These are phyloP conservation scores for Colletotrichum magnum DNA, from an alignment of 2,329 filamentous ascomycete species.

Conservation along the genomic window DNA sequence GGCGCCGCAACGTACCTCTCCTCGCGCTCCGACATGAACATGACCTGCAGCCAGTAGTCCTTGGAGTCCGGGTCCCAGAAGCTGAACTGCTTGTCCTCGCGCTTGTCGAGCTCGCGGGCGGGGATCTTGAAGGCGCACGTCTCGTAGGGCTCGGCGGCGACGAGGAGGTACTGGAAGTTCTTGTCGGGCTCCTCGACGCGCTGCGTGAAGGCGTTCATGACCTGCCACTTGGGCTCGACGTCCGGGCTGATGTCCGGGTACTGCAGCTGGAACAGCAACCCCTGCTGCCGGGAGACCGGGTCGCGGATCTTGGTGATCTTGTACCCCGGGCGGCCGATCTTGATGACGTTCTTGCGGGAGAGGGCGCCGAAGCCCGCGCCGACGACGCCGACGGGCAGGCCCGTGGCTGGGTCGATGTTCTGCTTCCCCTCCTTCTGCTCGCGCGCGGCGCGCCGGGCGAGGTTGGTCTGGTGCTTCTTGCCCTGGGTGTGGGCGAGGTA, in stretches of 20 bases:
- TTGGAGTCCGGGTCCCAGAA: constrained; percentile 97
- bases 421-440: constrained; percentile 90
- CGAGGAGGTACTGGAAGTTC: constrained; percentile 92
- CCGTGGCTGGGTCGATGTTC: constrained; percentile 77
- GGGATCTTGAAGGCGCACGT: constrained; percentile 97
- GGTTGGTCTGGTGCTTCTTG: constrained; percentile 98
- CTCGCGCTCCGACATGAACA: constrained; percentile 98
- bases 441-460: constrained; percentile 93
- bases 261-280: constrained; percentile 94
- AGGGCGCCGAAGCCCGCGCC: constrained; percentile 74
- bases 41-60: constrained; percentile 97
- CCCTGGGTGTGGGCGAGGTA: constrained; percentile 99
- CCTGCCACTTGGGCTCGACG: constrained; percentile 85
- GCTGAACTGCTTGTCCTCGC: constrained; percentile 89
- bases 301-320: constrained; percentile 98
- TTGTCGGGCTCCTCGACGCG: constrained; percentile 95
- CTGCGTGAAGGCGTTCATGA: constrained; percentile 99
- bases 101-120: constrained; percentile 90
- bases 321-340: constrained; percentile 96
- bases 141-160: constrained; percentile 98
- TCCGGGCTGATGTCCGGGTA: constrained; percentile 90
- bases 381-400: constrained; percentile 80
- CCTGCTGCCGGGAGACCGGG: constrained; percentile 88
- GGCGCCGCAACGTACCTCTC: constrained; percentile 83
- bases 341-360: constrained; percentile 87